These are phyloP conservation scores for Aspergillus panamensis DNA, from an alignment of 495 filamentous ascomycete species.

Conservation along the genomic window DNA sequence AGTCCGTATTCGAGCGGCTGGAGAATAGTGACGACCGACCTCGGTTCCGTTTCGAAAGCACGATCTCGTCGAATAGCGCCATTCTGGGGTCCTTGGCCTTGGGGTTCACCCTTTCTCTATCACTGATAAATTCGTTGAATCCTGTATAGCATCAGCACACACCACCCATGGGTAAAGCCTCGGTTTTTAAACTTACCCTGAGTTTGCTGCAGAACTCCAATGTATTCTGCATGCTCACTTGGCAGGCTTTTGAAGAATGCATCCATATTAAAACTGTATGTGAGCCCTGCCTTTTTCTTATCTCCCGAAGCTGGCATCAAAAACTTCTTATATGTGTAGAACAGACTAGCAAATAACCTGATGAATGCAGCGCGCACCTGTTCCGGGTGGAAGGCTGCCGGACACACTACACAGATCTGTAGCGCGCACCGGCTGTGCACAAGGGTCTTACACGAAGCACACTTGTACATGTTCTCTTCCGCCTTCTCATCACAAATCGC, in stretches of 20 bases:
- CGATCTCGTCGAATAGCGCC: constrained; percentile 91
- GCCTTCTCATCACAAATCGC: constrained; percentile 85
- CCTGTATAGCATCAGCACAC: constrained; percentile 40
- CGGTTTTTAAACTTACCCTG: constrained; percentile 59
- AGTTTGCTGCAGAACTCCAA: constrained; percentile 81
- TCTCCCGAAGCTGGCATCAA: constrained; percentile 71
- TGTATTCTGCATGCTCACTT: constrained; percentile 85
- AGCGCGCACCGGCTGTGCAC: constrained; percentile 80
- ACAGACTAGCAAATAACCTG: constrained; percentile 85
- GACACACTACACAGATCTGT: constrained; percentile 81
- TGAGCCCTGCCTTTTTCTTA: constrained; percentile 78
- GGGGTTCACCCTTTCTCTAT: constrained; percentile 61
- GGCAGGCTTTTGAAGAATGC: constrained; percentile 88
- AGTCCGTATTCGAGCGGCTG: constrained; percentile 55
- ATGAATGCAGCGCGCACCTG: constrained; percentile 91
- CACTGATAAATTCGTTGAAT: constrained; percentile 96
- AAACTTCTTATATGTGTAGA: constrained; percentile 93
- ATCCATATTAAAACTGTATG: constrained; percentile 94
- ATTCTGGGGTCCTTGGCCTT: constrained; percentile 61
- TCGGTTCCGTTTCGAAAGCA: constrained; percentile 88
- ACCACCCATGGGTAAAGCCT: background rate
- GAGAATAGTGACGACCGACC: constrained; percentile 57
- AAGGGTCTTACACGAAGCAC: constrained; percentile 69
- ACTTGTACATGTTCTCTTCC: constrained; percentile 87
- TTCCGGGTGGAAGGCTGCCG: constrained; percentile 84